Percentiles rank a stretch among this genome's conserved stretches.
These are phyloP conservation scores for Penicillium cosmopolitanum DNA, from an alignment of 495 filamentous ascomycete species.

Conservation along the genomic window DNA sequence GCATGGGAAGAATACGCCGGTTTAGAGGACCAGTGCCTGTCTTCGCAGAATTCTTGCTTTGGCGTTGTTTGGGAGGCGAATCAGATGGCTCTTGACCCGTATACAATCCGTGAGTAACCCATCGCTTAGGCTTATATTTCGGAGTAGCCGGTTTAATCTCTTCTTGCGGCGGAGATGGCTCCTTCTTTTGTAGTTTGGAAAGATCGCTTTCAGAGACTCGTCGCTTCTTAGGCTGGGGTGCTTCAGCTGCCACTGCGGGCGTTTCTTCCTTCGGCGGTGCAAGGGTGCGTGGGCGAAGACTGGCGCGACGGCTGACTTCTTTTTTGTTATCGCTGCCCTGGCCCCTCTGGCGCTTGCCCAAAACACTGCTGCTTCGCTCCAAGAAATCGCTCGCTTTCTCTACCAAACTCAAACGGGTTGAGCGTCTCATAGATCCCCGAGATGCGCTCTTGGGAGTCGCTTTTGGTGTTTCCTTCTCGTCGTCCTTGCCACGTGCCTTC, in stretches of 20 bases:
- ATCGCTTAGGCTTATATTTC: conserved; percentile 61
- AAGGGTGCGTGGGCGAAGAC: conserved; percentile 43
- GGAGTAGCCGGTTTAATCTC: conserved; percentile 23
- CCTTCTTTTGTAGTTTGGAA: conserved; percentile 45
- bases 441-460: conserved; percentile 19
- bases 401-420: conserved; percentile 46
- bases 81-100: conserved; percentile 78
- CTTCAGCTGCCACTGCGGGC: conserved; percentile 26
- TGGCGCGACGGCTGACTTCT: conserved; percentile 43
- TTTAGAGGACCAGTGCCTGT: conserved; percentile 46
- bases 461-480: conserved; percentile 31
- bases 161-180: conserved; percentile 39
- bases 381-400: conserved; percentile 49
- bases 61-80: conserved; percentile 64
- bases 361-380: conserved; percentile 46
- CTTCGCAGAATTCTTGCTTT: conserved; percentile 51
- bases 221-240: conserved; percentile 48
- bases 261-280: conserved; percentile 37
- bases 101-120: conserved; percentile 83
- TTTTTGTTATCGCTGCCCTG: conserved; percentile 43
- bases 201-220: conserved; percentile 54
- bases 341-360: conserved; percentile 60
- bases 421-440: conserved; percentile 34
- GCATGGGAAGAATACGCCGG: conserved; percentile 60
- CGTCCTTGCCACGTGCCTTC: conserved; percentile 49